Evolutionary conservation across 2,329 filamentous ascomycete species (phyloP), one percentile per base, ranked within the genome.

Genomic region (Colletotrichum orbiculare): DNA sequence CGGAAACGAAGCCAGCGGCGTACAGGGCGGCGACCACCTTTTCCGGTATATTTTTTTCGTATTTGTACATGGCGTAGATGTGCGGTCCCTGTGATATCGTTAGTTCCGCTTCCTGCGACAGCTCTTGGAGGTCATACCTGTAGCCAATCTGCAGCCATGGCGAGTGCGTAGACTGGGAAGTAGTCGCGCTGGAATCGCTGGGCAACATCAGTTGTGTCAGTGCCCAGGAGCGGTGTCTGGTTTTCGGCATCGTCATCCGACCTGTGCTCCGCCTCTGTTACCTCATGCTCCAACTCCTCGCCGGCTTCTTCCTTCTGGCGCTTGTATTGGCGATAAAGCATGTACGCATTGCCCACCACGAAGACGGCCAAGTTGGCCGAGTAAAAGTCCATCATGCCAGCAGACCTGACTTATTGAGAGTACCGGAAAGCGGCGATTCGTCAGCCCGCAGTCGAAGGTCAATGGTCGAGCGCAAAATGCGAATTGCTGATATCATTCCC

Each of bases 31-130:
- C 82, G n/a, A 83, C 79, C 3, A 73, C 69, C 50, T 77, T 74
- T 67, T 84, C 82, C 5, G 78, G 71, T 1, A 84, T 75, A 6
- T 75, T 70, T 63, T 83, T 83, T 53, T 83, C 79, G 69, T 84
- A 80, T 73, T 81, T 83, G 75, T 84, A 85, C 9, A 84, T 79
- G 4, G 81, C 81, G 68, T 85, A 85, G 45, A 84, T 81, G 56
- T 83, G 81, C 6, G 82, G 81, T 1, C 81, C 80, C 77, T 80
- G 33, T 34, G 12, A 25, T 10, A 7, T 35, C 8, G 42, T 62
- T 25, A 66, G 48, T 55, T 37, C 38, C n/a, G 45, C 46, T 39
- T n/a, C 54, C 37, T 34, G 2, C 3, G 8, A 12, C 10, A 17
- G 6, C 3, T 39, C 7, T 49, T 11, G 7, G 12, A 10, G 11